Base-by-base conservation (phyloP, 441 rosid genomes). In the Isatis lusitanica region DNA sequence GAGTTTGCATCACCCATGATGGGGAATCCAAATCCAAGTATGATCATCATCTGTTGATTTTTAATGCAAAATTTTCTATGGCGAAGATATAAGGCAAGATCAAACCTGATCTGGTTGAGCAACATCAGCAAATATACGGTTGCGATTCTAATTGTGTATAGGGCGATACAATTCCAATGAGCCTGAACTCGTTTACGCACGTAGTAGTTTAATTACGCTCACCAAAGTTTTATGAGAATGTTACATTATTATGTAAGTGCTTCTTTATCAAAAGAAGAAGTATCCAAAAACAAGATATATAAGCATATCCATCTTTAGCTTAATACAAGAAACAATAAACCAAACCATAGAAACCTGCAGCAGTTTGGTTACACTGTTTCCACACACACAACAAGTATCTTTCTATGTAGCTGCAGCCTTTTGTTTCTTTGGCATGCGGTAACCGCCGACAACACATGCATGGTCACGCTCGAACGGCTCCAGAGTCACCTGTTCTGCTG, bases 381-480 rank as follows among this genome's bases (percentile, higher is more conserved):
- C 9, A 12, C 12, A 66, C 50, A 42, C 35, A 9, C 33, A 44
- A 26, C 47, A 17, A n/a, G 18, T 26, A 36, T 40, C 1, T 4
- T 35, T 63, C 28, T 74, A 74, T 38, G 78, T 17, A 46, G 78
- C 46, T 48, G 80, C 78, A 47, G 73, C 75, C 76, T 87, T 88
- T 75, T 85, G 88, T 70, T 94, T 90, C 90, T 90, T 92, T 0
- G 96, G 90, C 92, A 89, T 44, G 0, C 98, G 84, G 79, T 94
- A 94, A 17, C 79, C 91, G 6, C 98, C 98, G 0, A 90, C 89
- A 3, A 94, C 98, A 68, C 97, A 92, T 2, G 97, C 97, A 73
- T 94, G 98, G 77, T 92, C 98, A 31, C 97, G 85, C 81, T 94
- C 98, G 39, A 88, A 94, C 1, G 97, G 97, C 86, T 92, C 97